Base-by-base conservation (phyloP, 306 rosid species). In the Inga laurina region DNA sequence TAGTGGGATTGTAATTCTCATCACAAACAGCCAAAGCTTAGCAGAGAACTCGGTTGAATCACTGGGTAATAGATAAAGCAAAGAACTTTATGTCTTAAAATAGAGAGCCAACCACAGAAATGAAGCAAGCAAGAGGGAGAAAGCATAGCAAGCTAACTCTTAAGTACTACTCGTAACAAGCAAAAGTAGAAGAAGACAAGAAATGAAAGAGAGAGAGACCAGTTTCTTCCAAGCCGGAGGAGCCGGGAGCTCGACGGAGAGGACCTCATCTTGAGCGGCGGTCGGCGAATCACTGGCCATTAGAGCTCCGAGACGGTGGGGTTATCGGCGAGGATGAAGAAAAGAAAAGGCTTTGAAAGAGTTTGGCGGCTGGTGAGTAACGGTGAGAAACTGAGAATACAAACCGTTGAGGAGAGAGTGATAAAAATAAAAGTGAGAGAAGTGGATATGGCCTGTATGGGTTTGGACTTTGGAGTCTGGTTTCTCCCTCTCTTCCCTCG, bases 221-320 rank as follows among this genome's bases (percentile, higher is more conserved):
- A 92, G 87, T 90, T 95, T 95, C 88, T 91, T 92, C 99, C 99
- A 95, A 81, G 93, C 64, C 79, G 89, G 72, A 88, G 99, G 98
- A 65, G 99, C 99, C n/a, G 93, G 87, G 35, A 95, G 98, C 88
- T 93, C 96, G 8, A 93, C 90, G 2, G 94, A 89, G n/a, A 91
- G 67, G 35, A 91, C 77, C 57, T 95, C 97, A 22, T 94, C 89
- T 81, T 83, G 76, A 35, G 12, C 82, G 35, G 84, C 79, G 76
- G 78, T 77, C 34, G 81, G 93, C 4, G 85, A 57, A 61, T 85
- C 90, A 14, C 44, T 79, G 83, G 68, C 83, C 88, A 85, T 83
- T 52, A 16, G 35, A 51, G 79, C 64, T 59, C 62, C 82, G 46
- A n/a, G 21, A 72, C 10, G 9, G 54, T 3, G 48, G 12, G 65